phyloP scores from a whole-genome alignment of 495 filamentous ascomycete genomes.

The Neurospora sp. region DNA sequence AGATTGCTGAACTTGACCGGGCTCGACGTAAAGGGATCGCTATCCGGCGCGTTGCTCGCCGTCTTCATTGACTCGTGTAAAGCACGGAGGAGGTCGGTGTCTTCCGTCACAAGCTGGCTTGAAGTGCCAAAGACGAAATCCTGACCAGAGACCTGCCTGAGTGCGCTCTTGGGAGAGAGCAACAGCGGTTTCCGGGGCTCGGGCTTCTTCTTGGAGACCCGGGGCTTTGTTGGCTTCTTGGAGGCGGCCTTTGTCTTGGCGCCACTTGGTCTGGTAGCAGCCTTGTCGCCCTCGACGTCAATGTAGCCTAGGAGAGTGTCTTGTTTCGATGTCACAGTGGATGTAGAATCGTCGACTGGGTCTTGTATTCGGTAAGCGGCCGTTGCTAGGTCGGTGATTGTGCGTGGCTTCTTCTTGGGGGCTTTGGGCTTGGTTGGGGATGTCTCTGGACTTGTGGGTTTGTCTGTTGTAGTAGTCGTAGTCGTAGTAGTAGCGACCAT shows the following conservation, averaged over 20 bases:
- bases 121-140: conserved; percentile 87
- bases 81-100: conserved; percentile 55
- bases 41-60: conserved; percentile 37
- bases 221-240: conserved; percentile 22
- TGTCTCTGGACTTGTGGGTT: conserved; percentile 11
- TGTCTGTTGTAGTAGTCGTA: not conserved
- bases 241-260: conserved; percentile 17
- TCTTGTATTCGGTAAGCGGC: conserved; percentile 52
- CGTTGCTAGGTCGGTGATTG: conserved; percentile 77
- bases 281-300: conserved; percentile 1
- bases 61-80: conserved; percentile 58
- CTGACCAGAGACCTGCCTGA: conserved; percentile 57
- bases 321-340: conserved; percentile 9
- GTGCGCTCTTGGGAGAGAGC: conserved; percentile 63
- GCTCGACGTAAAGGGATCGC: conserved; percentile 26
- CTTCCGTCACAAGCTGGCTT: conserved; percentile 74
- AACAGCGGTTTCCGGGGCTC: conserved; percentile 40
- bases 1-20: conserved; percentile 18
- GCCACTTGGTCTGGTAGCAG: conserved; percentile 14
- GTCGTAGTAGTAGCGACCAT: conserved; percentile 23
- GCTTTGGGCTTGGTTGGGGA: conserved; percentile 42
- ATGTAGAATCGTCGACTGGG: not conserved
- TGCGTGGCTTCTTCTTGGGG: conserved; percentile 64
- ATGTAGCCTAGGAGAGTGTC: conserved; percentile 26
- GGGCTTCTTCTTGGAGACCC: conserved; percentile 31